Percentiles rank a stretch among this genome's conserved stretches.
phyloP scores from a whole-genome alignment of 2,329 filamentous ascomycete species.

The Colletotrichum brevisporum region DNA sequence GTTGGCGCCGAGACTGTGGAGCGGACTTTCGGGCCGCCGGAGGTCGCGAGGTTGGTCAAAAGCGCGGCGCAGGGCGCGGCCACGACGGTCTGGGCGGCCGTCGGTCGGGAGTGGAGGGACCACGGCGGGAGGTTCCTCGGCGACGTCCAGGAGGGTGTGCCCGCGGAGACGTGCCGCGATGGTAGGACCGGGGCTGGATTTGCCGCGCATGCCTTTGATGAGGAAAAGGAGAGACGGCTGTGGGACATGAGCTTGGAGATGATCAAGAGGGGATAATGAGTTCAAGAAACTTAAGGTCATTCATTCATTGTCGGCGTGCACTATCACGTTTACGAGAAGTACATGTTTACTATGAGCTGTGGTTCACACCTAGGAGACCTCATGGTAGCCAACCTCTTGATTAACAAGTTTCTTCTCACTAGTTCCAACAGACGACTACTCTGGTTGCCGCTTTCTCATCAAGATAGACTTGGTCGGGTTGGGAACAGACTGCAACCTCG shows the following conservation, averaged over 20 bases:
- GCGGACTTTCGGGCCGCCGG: background rate
- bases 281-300: no score
- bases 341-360: no score
- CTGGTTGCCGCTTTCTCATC: background rate
- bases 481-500: background rate
- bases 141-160: conserved; percentile 8
- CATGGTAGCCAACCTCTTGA: no score
- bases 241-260: conserved; percentile 2
- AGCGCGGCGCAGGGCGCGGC: conserved; percentile 57
- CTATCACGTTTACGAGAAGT: no score
- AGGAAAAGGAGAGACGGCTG: background rate
- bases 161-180: conserved; percentile 10
- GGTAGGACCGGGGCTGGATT: conserved; percentile 36
- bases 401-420: background rate
- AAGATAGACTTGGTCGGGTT: conserved; percentile 6
- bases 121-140: conserved; percentile 55
- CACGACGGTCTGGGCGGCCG: conserved; percentile 55
- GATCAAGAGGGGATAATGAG: background rate
- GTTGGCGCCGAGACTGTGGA: background rate
- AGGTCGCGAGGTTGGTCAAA: conserved; percentile 8
- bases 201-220: conserved; percentile 40
- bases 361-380: no score
- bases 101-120: conserved; percentile 53
- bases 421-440: background rate
- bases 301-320: no score